Evolutionary conservation across 768 basidiomycete genomes (phyloP).

Genomic region (Boletus subparvulus): DNA sequence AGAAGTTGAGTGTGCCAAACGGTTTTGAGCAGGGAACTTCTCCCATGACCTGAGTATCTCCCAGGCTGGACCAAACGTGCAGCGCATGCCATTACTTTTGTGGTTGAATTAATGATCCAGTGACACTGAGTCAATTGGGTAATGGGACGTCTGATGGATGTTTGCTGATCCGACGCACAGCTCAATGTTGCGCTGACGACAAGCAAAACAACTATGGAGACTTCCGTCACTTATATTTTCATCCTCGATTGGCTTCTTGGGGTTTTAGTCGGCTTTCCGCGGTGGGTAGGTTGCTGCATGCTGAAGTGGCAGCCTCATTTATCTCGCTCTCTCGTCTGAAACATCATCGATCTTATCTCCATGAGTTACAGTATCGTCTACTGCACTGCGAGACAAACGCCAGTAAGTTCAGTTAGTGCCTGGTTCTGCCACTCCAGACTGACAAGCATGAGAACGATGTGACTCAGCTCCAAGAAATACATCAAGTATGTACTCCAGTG

Average conservation of each 20-base stretch:
- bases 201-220: neutral
- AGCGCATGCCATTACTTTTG: neutral
- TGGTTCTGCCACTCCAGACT: constrained; percentile 1
- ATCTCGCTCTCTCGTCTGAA: constrained; percentile 9
- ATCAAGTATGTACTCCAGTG: neutral
- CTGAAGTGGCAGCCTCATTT: neutral
- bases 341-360: constrained; percentile 13
- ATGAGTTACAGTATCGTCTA: neutral
- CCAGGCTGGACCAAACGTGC: neutral
- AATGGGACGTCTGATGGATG: neutral
- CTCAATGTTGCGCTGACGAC: constrained; percentile 11
- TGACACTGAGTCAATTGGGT: neutral
- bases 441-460: constrained; percentile 6
- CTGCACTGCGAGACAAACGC: neutral
- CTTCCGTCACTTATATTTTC: constrained; percentile 13
- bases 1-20: neutral
- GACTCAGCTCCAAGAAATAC: neutral
- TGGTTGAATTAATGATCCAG: neutral
- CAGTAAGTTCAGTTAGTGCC: neutral
- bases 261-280: constrained; percentile 24
- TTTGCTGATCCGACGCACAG: constrained; percentile 9
- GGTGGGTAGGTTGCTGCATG: constrained; percentile 12
- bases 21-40: constrained; percentile 3
- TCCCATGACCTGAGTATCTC: neutral
- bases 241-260: constrained; percentile 13